Conservation (phyloP, 257 asterid genomes). For the Lavandula angustifolia region DNA sequence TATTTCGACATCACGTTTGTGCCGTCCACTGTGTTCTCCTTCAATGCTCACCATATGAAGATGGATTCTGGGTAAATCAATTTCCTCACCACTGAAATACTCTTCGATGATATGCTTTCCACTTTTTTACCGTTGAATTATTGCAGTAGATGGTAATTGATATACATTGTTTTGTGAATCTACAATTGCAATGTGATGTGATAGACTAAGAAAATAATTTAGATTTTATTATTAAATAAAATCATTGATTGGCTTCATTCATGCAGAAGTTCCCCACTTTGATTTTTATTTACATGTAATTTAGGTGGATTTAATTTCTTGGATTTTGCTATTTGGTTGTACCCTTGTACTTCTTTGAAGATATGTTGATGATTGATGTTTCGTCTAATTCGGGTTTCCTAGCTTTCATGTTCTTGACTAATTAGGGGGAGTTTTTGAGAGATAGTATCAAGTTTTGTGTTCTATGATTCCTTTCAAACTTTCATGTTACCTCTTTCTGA, state of each 20-base stretch:
- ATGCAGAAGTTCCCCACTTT: neutral
- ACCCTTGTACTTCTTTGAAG: no score
- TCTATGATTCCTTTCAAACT: neutral
- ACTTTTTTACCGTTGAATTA: neutral
- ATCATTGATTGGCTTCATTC: neutral
- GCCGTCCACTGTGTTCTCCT: slow-evolving; percentile 88
- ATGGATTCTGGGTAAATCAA: slow-evolving; percentile 79
- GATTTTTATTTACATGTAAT: neutral
- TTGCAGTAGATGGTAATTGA: neutral
- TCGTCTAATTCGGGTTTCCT: neutral
- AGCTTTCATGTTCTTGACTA: neutral
- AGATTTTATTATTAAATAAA: slow-evolving; percentile 11
- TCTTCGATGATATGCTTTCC: neutral
- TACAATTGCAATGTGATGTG: neutral
- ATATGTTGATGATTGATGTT: neutral
- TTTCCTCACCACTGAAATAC: neutral
- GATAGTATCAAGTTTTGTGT: neutral
- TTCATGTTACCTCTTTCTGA: neutral
- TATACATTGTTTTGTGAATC: neutral
- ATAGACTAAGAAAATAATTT: neutral
- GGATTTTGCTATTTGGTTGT: neutral
- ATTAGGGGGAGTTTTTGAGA: neutral
- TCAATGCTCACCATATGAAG: slow-evolving; percentile 97
- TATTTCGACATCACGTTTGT: slow-evolving; percentile 77
- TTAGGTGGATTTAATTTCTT: neutral